Percentiles rank a stretch among this genome's conserved stretches.
Evolutionary conservation across 805 yeast genomes (phyloP).

Genomic region (Cyberlindnera xishuangbannaensis): DNA sequence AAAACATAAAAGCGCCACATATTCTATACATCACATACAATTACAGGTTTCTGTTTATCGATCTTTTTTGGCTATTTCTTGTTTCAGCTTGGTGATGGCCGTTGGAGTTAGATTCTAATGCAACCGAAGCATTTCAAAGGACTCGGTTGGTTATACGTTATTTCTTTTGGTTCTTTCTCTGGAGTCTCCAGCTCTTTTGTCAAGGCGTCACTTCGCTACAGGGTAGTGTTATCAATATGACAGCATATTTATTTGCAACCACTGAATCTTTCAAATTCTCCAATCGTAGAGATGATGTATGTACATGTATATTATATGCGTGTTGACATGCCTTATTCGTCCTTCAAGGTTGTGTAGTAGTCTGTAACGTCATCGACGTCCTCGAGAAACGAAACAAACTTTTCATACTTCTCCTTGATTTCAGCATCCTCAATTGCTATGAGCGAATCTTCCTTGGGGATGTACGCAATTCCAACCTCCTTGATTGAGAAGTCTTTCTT

Average conservation of each 20-base stretch:
- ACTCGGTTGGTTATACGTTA: no score
- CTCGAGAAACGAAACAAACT: constrained; percentile 56
- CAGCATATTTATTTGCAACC: constrained; percentile 6
- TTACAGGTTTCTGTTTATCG: no score
- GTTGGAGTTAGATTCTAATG: no score
- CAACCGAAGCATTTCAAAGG: no score
- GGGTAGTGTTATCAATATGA: not conserved
- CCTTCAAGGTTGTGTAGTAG: constrained; percentile 63
- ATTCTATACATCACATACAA: no score
- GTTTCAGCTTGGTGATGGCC: no score
- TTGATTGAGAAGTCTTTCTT: constrained; percentile 50
- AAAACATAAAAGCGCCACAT: no score
- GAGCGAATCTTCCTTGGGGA: constrained; percentile 55
- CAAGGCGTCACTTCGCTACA: no score
- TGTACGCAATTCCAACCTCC: constrained; percentile 66
- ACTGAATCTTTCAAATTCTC: not conserved
- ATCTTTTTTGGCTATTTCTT: no score
- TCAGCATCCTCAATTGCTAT: constrained; percentile 52
- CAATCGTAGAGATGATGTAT: no score
- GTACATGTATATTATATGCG: constrained; percentile 1
- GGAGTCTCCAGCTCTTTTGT: not conserved
- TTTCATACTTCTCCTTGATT: constrained; percentile 43
- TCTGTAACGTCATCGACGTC: constrained; percentile 82
- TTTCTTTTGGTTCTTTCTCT: not conserved
- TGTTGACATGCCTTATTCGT: constrained; percentile 20